Evolutionary conservation across 1,139 yeast species (phyloP).

Genomic region (Taphrina wiesneri): DNA sequence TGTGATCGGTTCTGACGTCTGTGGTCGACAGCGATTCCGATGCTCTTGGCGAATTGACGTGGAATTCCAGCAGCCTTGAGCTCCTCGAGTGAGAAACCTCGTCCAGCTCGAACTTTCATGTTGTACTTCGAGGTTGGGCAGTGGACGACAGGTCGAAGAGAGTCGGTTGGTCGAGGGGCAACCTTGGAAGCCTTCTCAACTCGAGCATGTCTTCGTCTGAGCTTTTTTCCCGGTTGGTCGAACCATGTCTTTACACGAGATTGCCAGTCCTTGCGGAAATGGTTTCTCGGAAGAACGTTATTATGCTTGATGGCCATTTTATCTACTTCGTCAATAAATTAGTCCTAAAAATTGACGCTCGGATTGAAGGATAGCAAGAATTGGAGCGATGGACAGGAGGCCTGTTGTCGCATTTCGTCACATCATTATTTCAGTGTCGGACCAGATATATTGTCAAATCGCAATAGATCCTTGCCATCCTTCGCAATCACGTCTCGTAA

Average conservation of each 20-base stretch:
- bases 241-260: conserved; percentile 98
- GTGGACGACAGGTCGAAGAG: conserved; percentile 96
- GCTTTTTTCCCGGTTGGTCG: conserved; percentile 99
- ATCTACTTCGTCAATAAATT: neutral
- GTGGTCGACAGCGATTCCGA: conserved; percentile 99
- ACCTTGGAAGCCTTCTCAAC: conserved; percentile 89
- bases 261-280: conserved; percentile 99
- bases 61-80: conserved; percentile 95
- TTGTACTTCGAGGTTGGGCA: conserved; percentile 98
- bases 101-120: conserved; percentile 99
- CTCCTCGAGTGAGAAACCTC: conserved; percentile 98
- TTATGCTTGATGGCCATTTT: conserved; percentile 45
- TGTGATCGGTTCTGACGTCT: conserved; percentile 99
- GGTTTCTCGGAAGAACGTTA: conserved; percentile 57
- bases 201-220: conserved; percentile 92
- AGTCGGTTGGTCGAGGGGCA: conserved; percentile 98
- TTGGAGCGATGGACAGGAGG: neutral
- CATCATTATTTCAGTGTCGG: neutral
- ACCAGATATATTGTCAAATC: neutral
- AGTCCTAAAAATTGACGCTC: neutral
- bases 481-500: neutral
- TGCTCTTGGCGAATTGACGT: conserved; percentile 94
- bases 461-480: neutral
- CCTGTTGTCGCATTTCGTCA: neutral
- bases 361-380: neutral